Evolutionary conservation across 2,329 filamentous ascomycete species (phyloP).

Genomic region (Clarireedia homoeocarpa): DNA sequence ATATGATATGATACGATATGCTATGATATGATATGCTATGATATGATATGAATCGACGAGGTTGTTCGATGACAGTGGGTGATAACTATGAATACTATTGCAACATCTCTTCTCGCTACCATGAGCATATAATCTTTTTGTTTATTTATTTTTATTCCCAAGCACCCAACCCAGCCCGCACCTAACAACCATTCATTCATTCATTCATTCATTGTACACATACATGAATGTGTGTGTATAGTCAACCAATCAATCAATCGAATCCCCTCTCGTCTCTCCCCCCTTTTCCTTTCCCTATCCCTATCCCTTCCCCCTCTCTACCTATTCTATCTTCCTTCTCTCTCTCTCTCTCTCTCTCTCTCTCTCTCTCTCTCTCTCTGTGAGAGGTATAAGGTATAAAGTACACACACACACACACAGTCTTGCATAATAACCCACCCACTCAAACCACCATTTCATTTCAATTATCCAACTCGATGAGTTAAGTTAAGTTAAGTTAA

Average conservation of each 20-base stretch:
- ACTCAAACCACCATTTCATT: no score
- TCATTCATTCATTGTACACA: not conserved
- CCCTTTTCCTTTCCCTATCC: not conserved
- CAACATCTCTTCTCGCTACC: not conserved
- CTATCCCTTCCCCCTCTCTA: no score
- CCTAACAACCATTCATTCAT: not conserved
- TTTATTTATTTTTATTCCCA: not conserved
- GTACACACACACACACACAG: no score
- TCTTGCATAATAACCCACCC: no score
- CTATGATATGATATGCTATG: not conserved
- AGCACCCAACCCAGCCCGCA: not conserved
- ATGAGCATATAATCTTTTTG: not conserved
- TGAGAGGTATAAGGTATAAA: no score
- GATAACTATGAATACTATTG: not conserved
- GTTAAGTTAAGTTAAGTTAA: no score
- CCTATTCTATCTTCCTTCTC: not conserved
- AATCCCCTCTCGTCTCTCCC: no score
- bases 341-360: not conserved
- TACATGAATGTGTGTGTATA: no score
- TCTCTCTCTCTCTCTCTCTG: no score
- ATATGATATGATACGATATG: not conserved
- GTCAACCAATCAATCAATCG: no score
- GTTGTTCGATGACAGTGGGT: no score
- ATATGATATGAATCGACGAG: not conserved
- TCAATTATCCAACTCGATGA: no score